phyloP scores from a whole-genome alignment of 345 rosid species.

The Cardamine chenopodiifolia region DNA sequence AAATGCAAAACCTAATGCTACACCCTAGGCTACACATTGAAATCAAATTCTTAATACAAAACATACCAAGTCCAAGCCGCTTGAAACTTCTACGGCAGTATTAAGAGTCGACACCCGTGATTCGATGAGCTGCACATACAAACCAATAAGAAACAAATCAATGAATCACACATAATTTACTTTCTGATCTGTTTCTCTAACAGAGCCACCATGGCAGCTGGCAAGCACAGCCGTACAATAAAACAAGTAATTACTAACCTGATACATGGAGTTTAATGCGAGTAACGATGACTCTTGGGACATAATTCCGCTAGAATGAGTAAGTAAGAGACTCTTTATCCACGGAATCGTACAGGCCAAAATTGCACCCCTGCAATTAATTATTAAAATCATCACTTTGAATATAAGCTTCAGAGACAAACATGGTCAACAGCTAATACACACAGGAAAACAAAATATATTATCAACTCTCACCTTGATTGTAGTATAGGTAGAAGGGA shows the following conservation, averaged over 20 bases:
- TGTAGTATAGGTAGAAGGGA: slow-evolving; percentile 74
- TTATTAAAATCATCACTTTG: not conserved
- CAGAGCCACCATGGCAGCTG: not conserved
- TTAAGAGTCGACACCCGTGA: slow-evolving; percentile 72
- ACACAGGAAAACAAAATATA: not conserved
- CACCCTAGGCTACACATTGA: not conserved
- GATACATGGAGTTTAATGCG: slow-evolving; percentile 79
- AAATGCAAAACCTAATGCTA: not conserved
- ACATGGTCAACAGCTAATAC: not conserved
- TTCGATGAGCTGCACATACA: slow-evolving; percentile 70
- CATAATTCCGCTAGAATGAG: slow-evolving; percentile 82
- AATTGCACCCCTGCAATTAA: slow-evolving; percentile 75
- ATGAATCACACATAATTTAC: not conserved
- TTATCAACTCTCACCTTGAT: slow-evolving; percentile 59
- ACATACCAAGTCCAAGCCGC: slow-evolving; percentile 57
- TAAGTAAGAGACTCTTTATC: slow-evolving; percentile 78
- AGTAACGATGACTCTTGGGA: slow-evolving; percentile 78
- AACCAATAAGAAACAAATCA: slow-evolving; percentile 17
- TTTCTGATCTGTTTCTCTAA: not conserved
- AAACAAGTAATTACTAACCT: slow-evolving; percentile 51
- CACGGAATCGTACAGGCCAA: slow-evolving; percentile 86
- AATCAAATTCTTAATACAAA: no score
- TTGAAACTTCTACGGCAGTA: slow-evolving; percentile 72
- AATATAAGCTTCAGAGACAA: slow-evolving; percentile 7
- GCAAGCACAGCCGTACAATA: not conserved